Percentiles rank a stretch among this genome's conserved stretches.
Conservation (phyloP, 495 filamentous ascomycete genomes). For the Cercophora scortea region DNA sequence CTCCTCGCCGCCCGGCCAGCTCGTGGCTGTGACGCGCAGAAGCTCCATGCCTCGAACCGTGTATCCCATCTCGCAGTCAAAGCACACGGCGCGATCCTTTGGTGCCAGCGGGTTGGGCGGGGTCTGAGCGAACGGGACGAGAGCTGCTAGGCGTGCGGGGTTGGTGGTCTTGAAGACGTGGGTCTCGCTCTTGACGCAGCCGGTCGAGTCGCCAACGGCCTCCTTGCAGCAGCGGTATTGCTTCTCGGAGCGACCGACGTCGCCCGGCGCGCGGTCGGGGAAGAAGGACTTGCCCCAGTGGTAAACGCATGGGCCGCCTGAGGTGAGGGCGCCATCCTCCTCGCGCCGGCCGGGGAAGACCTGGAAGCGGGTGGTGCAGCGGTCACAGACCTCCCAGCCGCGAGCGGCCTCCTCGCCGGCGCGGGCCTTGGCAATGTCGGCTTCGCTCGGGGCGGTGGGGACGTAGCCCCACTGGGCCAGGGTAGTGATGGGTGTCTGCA, state of each 20-base stretch:
- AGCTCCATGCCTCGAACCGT: constrained; percentile 81
- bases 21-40: constrained; percentile 75
- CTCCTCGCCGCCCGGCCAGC: constrained; percentile 71
- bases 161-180: constrained; percentile 88
- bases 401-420: constrained; percentile 55
- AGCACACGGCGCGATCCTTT: constrained; percentile 50
- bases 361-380: constrained; percentile 79
- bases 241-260: constrained; percentile 42
- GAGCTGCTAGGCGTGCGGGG: constrained; percentile 62
- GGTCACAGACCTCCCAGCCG: constrained; percentile 82
- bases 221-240: constrained; percentile 74
- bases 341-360: constrained; percentile 81
- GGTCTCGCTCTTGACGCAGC: constrained; percentile 58
- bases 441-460: constrained; percentile 49
- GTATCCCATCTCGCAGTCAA: constrained; percentile 98
- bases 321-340: constrained; percentile 71
- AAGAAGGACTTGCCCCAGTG: constrained; percentile 62
- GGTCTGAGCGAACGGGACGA: constrained; percentile 74
- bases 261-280: constrained; percentile 32
- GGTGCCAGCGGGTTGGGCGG: constrained; percentile 47
- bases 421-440: constrained; percentile 43
- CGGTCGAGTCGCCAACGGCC: constrained; percentile 55
- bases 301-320: constrained; percentile 66
- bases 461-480: constrained; percentile 71
- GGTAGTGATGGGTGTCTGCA: constrained; percentile 52